Base-by-base conservation (phyloP, 106 monocot genomes). In the Dendrobium chrysotoxum region DNA sequence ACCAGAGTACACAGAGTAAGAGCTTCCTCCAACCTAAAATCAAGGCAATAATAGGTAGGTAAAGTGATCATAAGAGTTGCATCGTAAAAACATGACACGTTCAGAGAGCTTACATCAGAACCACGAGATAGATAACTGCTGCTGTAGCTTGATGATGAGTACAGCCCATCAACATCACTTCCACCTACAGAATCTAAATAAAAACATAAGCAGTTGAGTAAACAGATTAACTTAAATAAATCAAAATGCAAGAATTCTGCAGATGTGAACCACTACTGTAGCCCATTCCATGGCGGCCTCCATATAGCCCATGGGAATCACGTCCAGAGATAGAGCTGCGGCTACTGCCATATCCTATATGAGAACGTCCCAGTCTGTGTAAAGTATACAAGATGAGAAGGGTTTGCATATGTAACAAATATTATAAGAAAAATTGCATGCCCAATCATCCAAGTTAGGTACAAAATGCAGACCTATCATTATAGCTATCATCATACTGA, bases 101-200 rank as follows among this genome's bases (percentile, higher is more conserved):
- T 21, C 44, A 73, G 20, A 42, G 25, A 0, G 42, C 68, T 82
- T 93, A 99, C 99, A 91, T 99, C 91, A 86, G 89, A 93, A 86
- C 87, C 84, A 65, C 89, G 95, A 61, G 99, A 83, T 47, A 91
- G 64, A 53, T 91, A 93, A 73, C 85, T 78, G 66, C 85, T 76
- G 75, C 77, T 78, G 31, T 85, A 82, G 81, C 79, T 88, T 73
- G 83, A 81, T 45, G 95, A 84, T n/a, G 92, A 85, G 85, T 99
- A 93, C 83, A 93, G 87, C n/a, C 89, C 92, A 83, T 86, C 86
- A 85, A 88, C 86, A 85, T 93, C 93, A 83, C 80, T 80, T 20
- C 81, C 76, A 61, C 99, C 85, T 53, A 39, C 84, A 40, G 93
- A 91, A 83, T 88, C 99, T 95, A 75, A 35, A 55, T 54, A 75